Evolutionary conservation across 495 filamentous ascomycete genomes (phyloP), one percentile per base, ranked within the genome.

Genomic region (Trichoderma virens): DNA sequence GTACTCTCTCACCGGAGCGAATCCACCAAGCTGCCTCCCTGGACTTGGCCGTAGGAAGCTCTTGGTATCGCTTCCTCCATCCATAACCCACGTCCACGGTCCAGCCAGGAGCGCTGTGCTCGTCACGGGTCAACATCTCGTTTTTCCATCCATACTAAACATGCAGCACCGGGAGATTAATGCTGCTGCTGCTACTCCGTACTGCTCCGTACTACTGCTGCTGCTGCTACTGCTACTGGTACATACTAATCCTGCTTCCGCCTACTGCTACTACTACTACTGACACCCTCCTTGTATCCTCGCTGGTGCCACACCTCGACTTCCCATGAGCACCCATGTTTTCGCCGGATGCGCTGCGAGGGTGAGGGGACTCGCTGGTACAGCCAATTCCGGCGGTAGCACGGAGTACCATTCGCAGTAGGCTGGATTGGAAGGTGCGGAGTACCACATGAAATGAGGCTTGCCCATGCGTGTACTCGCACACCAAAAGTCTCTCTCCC

Each of bases 241-340:
- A n/a, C n/a, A n/a, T n/a, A n/a, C n/a, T n/a, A n/a, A n/a, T n/a
- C n/a, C n/a, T n/a, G n/a, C n/a, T n/a, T n/a, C n/a, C n/a, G n/a
- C n/a, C n/a, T n/a, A n/a, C n/a, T 16, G 11, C n/a, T 45, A 18
- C n/a, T 45, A 18, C 5, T 20, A 27, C 45, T 62, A 62, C 60
- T 43, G 31, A 13, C 60, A 62, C 60, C 60, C 60, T 62, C 60
- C 60, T 62, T 23, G 11, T 62, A 18, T 27, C 20, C 20, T 20
- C 13, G 25, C 8, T 27, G 60, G 18, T 34, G 34, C 59, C 59
- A 61, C 59, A 61, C 59, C 31, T 39, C 28, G 16, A 34, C 23
- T 14, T 25, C 27, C 20, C 60, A 39, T 14, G 16, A 20, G 16
- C 20, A 28, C 60, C 60, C 60, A 27, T 56, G 47, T 56, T 56